Evolutionary conservation across 768 basidiomycete genomes (phyloP).

Genomic region (Tylopilus vinaceipallidus): DNA sequence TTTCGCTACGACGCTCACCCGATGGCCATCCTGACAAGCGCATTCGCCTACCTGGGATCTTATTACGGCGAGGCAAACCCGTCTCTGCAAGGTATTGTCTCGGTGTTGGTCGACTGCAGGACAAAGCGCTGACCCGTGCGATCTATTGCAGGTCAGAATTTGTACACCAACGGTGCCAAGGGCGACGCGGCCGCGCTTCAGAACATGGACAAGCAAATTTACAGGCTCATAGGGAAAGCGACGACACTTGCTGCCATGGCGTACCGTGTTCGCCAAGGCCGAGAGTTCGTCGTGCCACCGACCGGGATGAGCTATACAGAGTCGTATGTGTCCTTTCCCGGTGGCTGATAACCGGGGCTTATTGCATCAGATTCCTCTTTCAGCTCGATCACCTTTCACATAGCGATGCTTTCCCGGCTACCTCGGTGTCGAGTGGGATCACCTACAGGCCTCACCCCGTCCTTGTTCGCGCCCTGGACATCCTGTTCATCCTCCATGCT

Average conservation of each 20-base stretch:
- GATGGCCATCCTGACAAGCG: conserved; percentile 86
- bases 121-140: conserved; percentile 2
- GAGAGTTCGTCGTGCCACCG: conserved; percentile 83
- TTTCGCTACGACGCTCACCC: conserved; percentile 92
- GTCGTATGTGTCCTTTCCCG: conserved; percentile 45
- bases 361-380: conserved; percentile 67
- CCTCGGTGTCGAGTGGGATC: conserved; percentile 48
- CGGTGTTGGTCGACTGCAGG: neutral
- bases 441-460: conserved; percentile 76
- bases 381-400: conserved; percentile 77
- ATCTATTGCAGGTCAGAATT: conserved; percentile 57
- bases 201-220: conserved; percentile 91
- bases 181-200: conserved; percentile 65
- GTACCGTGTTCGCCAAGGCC: conserved; percentile 87
- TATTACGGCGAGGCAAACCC: conserved; percentile 90
- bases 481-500: conserved; percentile 83
- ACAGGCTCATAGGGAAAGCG: conserved; percentile 82
- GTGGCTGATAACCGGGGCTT: neutral
- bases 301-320: conserved; percentile 81
- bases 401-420: conserved; percentile 26
- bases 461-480: conserved; percentile 83
- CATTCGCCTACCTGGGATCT: conserved; percentile 84
- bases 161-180: conserved; percentile 69
- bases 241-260: conserved; percentile 94
- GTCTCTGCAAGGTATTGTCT: conserved; percentile 63